Base-by-base conservation (phyloP, 2,329 filamentous ascomycete species). In the Neonectria sp. region DNA sequence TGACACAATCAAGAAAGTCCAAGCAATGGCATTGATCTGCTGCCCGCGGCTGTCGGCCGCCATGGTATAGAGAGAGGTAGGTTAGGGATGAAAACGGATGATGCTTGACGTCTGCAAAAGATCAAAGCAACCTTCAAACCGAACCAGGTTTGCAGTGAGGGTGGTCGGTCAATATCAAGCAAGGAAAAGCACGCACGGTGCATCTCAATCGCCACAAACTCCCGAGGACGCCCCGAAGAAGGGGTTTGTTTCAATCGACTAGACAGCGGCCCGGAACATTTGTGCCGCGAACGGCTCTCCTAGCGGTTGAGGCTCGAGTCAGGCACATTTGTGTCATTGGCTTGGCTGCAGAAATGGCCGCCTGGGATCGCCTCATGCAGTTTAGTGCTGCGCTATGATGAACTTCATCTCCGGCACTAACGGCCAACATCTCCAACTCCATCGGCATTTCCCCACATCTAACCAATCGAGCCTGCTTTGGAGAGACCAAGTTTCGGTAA, bases 1-100 rank as follows among this genome's bases (percentile, higher is more conserved):
- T 7, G 76, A 77, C 9, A 84, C 51, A 6, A 79, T 61, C 17
- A 84, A 46, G 52, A 84, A 81, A 4, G 78, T 68, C 58, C 73
- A 72, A 24, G 67, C 67, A 55, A 79, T 70, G 6, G 68, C 78
- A 53, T 68, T 52, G 52, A 80, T 68, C 63, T 79, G 59, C 8
- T 4, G 27, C 8, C 59, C 59, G 11, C 59, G 51, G 29, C 15
- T 62, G n/a, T 62, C 59, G 37, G n/a, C 15, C 9, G 49, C 59
- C 59, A 62, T 62, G 3, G 6, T 49, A n/a, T 24, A 24, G 31
- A 43, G 37, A 40, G 37, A 15, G 13, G 37, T 40, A 15, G 37
- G 37, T 40, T 7, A 40, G 15, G n/a, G 15, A 6, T 8, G 37
- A 17, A n/a, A n/a, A 6, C 37, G 3, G 37, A 7, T 17, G 37